phyloP scores from a whole-genome alignment of 371 early-diverging fungal species.

The Umbelopsis sp. region DNA sequence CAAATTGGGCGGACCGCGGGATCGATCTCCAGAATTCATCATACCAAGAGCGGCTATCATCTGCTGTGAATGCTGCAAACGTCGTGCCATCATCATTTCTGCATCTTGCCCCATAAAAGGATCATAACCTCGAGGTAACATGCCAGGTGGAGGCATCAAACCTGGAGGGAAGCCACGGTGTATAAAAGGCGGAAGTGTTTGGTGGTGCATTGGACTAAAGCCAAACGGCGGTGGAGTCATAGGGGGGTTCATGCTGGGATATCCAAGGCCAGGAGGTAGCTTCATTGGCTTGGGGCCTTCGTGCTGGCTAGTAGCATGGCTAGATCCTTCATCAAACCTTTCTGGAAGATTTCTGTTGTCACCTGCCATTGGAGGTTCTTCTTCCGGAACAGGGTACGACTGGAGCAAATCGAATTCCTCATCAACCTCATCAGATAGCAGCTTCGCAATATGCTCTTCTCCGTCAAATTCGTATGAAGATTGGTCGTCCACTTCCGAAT shows the following conservation, averaged over 20 bases:
- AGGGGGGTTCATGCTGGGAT: slow-evolving; percentile 22
- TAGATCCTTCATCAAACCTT: background rate
- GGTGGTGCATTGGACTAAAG: slow-evolving; percentile 5
- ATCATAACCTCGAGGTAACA: slow-evolving; percentile 44
- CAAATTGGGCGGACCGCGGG: slow-evolving; percentile 22
- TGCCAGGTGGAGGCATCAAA: slow-evolving; percentile 33
- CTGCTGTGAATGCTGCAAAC: slow-evolving; percentile 55
- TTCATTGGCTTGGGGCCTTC: background rate
- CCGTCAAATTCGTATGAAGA: slow-evolving; percentile 7
- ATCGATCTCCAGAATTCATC: slow-evolving; percentile 33
- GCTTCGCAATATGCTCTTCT: slow-evolving; percentile 2
- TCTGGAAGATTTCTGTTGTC: background rate
- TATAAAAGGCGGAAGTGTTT: slow-evolving; percentile 23
- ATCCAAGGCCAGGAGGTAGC: background rate
- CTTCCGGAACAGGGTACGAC: background rate
- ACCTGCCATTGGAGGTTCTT: background rate
- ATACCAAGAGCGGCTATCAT: slow-evolving; percentile 55
- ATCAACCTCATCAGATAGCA: background rate
- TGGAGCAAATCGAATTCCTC: background rate
- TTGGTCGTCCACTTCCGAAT: background rate
- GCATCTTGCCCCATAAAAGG: slow-evolving; percentile 52
- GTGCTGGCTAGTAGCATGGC: background rate
- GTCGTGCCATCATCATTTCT: slow-evolving; percentile 42
- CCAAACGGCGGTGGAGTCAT: slow-evolving; percentile 15
- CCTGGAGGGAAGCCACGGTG: slow-evolving; percentile 26